A percentile compares a stretch with the other conserved stretches of the same genome.
Evolutionary conservation across 75 land plant species (phyloP).

Genomic region (Cunninghamia lanceolata): DNA sequence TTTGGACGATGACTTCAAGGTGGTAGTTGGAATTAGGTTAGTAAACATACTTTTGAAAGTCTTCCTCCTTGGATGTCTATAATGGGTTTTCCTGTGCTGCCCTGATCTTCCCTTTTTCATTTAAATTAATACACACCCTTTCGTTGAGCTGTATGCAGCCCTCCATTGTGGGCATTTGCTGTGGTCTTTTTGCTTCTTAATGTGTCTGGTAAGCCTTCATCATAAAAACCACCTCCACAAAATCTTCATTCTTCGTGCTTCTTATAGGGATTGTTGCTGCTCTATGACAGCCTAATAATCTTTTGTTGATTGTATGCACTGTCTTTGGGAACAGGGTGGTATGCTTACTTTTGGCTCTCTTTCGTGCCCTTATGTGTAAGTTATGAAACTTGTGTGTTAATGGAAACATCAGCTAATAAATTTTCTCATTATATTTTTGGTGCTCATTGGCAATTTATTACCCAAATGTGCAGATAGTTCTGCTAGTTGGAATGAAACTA

Average conservation of each 20-base stretch:
- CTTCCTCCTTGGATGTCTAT: not conserved
- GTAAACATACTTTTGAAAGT: not conserved
- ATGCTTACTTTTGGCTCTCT: conserved; percentile 52
- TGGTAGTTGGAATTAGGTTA: conserved; percentile 74
- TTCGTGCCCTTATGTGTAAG: conserved; percentile 59
- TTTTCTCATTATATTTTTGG: not conserved
- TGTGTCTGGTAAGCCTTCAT: conserved; percentile 39
- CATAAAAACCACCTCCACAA: not conserved
- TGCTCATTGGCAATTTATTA: not conserved
- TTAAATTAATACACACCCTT: not conserved
- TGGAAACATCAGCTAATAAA: not conserved
- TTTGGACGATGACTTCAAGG: conserved; percentile 79
- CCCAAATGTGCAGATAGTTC: conserved; percentile 44
- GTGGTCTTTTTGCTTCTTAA: conserved; percentile 51
- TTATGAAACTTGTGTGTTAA: not conserved
- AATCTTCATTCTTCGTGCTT: not conserved
- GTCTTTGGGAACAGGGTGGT: conserved; percentile 42
- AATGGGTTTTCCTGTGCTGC: not conserved
- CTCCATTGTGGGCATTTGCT: conserved; percentile 53
- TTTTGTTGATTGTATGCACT: not conserved
- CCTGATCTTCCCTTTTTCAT: not conserved
- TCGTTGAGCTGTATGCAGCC: conserved; percentile 31
- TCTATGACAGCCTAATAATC: not conserved
- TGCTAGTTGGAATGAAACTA: conserved; percentile 72
- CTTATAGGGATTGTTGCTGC: not conserved